Evolutionary conservation across 192 early-diverging fungal genomes (phyloP).

Genomic region (Paraglomus occultum): DNA sequence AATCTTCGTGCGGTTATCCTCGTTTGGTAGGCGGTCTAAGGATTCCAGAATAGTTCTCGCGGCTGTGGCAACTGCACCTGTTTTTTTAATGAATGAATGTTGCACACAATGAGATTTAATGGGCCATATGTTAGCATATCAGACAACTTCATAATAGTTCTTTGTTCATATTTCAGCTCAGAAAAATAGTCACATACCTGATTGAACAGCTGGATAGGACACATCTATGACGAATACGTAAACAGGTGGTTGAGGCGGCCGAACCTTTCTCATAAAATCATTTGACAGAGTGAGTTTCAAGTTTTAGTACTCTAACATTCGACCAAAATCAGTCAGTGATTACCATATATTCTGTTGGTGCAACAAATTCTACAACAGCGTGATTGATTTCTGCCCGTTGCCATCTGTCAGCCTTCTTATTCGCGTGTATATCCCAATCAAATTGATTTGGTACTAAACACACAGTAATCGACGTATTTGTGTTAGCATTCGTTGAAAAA

Average conservation of each 20-base stretch:
- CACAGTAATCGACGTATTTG: not conserved
- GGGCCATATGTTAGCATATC: no score
- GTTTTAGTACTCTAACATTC: not conserved
- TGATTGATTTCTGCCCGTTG: conserved; percentile 86
- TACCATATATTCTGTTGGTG: conserved; percentile 97
- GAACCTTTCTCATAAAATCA: conserved; percentile 44
- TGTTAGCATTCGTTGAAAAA: not conserved
- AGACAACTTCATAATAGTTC: no score
- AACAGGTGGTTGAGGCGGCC: conserved; percentile 95
- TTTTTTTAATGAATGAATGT: not conserved
- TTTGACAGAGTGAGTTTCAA: not conserved
- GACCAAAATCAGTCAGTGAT: not conserved
- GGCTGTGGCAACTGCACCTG: conserved; percentile 76
- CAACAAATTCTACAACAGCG: conserved; percentile 90
- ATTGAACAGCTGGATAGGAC: conserved; percentile 84
- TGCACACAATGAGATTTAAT: no score
- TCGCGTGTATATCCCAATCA: conserved; percentile 75
- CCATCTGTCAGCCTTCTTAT: conserved; percentile 82
- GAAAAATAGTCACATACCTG: conserved; percentile 40
- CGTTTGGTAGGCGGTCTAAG: conserved; percentile 83
- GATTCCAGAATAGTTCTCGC: conserved; percentile 78
- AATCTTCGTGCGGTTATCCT: conserved; percentile 84
- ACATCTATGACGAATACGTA: conserved; percentile 95
- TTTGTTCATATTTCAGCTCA: no score
- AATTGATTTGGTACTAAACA: conserved; percentile 64